phyloP scores from a whole-genome alignment of 129 eudicot genomes.

The Scalesia atractyloides region DNA sequence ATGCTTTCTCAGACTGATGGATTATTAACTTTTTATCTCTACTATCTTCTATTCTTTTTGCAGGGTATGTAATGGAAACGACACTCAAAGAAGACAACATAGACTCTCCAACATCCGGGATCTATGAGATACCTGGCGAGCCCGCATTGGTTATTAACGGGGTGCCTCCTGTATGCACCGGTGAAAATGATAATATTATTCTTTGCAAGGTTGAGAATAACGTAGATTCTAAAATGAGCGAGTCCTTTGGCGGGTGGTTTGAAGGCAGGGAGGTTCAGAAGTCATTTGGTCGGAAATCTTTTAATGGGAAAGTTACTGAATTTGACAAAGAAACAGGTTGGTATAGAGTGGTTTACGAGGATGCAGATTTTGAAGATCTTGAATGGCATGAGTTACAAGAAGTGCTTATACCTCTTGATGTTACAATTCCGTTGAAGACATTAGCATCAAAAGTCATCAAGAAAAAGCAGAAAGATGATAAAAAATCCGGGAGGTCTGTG shows the following conservation, averaged over 20 bases:
- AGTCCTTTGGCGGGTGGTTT: constrained; percentile 66
- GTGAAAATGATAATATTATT: constrained; percentile 25
- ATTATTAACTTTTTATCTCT: background rate
- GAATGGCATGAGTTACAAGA: constrained; percentile 76
- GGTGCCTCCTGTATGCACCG: constrained; percentile 52
- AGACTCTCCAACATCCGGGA: constrained; percentile 38
- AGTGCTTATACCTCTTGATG: constrained; percentile 66
- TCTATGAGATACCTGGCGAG: constrained; percentile 69
- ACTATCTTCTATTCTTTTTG: background rate
- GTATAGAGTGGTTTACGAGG: constrained; percentile 79
- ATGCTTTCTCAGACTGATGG: constrained; percentile 4
- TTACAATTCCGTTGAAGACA: constrained; percentile 67
- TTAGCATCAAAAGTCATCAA: constrained; percentile 59
- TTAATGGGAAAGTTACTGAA: constrained; percentile 52
- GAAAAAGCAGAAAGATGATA: constrained; percentile 49
- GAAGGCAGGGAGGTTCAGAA: constrained; percentile 76
- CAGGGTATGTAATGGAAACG: constrained; percentile 38
- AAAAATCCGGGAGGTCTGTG: constrained; percentile 35
- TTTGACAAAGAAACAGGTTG: constrained; percentile 75
- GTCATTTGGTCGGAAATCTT: constrained; percentile 44
- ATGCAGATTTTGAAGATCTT: constrained; percentile 89
- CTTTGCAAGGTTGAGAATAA: constrained; percentile 25
- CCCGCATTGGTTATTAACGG: constrained; percentile 68
- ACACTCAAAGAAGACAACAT: constrained; percentile 34
- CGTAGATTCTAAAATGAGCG: constrained; percentile 24